Percentiles rank a stretch among this genome's conserved stretches.
phyloP scores from a whole-genome alignment of 306 rosid species.

The Psophocarpus tetragonolobus region DNA sequence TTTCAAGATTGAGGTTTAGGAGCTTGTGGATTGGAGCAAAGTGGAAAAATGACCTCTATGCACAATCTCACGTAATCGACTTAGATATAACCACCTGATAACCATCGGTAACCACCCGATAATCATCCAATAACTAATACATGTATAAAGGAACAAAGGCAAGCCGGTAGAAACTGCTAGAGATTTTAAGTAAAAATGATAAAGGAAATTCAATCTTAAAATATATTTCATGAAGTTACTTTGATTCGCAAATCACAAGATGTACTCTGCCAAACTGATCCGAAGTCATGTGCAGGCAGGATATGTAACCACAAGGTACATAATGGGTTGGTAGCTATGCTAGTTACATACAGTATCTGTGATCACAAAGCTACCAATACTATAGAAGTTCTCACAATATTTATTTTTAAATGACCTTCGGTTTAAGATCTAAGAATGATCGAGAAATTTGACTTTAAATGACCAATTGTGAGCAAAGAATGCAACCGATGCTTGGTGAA shows the following conservation, averaged over 20 bases:
- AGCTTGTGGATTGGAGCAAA: too few relatives aligned
- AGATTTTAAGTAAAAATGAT: not conserved
- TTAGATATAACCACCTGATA: too few relatives aligned
- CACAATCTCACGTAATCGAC: too few relatives aligned
- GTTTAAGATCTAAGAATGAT: slow-evolving; percentile 23
- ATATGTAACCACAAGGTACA: not conserved
- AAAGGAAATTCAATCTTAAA: slow-evolving; percentile 1
- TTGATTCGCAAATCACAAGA: not conserved
- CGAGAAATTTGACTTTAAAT: not conserved
- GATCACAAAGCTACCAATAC: slow-evolving; percentile 2
- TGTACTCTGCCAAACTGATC: slow-evolving; percentile 20
- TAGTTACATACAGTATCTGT: not conserved
- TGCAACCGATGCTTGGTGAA: slow-evolving; percentile 6
- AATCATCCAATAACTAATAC: too few relatives aligned
- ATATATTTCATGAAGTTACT: not conserved
- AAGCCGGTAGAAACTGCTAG: not conserved
- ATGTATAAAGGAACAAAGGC: too few relatives aligned
- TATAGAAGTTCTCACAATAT: slow-evolving; percentile 2
- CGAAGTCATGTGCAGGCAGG: slow-evolving; percentile 23
- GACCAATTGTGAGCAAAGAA: not conserved
- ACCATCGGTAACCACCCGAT: too few relatives aligned
- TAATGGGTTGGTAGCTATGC: not conserved
- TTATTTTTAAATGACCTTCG: not conserved
- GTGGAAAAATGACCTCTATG: too few relatives aligned
- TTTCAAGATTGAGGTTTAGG: too few relatives aligned